Base-by-base conservation (phyloP, 768 basidiomycete genomes). In the Amanita phalloides region DNA sequence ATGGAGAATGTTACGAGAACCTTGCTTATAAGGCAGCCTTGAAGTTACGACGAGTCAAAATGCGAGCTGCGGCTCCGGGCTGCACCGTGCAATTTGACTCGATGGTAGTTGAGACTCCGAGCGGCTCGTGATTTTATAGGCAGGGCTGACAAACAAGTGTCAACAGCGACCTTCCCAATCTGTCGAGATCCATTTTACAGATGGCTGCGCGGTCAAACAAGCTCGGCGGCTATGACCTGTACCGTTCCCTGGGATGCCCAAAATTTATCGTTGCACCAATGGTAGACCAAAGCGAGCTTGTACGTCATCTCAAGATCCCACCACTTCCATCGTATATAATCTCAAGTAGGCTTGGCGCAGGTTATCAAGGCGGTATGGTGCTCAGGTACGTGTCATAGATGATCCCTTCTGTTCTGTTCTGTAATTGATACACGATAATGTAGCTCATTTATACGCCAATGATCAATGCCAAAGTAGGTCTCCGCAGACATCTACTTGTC, bases 211-310 rank as follows among this genome's bases (percentile, higher is more conserved):
- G n/a, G 32, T 6, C 28, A 1, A n/a, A 25, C n/a, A 88, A 85
- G 63, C 68, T 84, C 9, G 67, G 64, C 9, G 93, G 92, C 2
- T 93, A 92, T 60, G 84, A 91, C 3, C 89, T 96, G 58, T 96
- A 92, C 61, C 71, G 71, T 23, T 70, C 90, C 0, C 73, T 97
- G 23, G 86, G 88, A 6, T 84, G 83, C 60, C 90, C 95, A 7
- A 92, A 87, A 66, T 86, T 79, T 61, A 78, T 98, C 37, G 90
- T 97, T 14, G 95, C 91, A 7, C 96, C 96, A 14, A 99, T 99
- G 96, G 96, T 98, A 0, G 96, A 98, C 65, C 92, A 96, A 70
- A 90, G 87, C 61, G 95, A 97, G 66, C 75, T 97, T 65, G 94
- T 96, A 59, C 59, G 86, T 76, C 11, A 3, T 23, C 21, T 1